phyloP scores from a whole-genome alignment of 768 basidiomycete species.

The Lactifluus pinguis region DNA sequence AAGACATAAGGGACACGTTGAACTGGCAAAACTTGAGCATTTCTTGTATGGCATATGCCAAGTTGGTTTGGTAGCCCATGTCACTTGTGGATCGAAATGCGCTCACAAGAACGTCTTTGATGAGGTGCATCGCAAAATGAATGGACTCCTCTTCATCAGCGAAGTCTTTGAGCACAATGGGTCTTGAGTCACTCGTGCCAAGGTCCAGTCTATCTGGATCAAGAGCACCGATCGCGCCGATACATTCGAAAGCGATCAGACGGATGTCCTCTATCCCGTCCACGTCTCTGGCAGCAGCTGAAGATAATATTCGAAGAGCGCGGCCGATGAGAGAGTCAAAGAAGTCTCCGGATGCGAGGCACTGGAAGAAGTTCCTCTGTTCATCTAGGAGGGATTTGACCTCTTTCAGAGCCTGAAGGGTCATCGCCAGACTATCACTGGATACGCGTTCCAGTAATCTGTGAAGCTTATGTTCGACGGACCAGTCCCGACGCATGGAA shows the following conservation, averaged over 20 bases:
- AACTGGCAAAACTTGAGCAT: conserved; percentile 83
- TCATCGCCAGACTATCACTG: conserved; percentile 76
- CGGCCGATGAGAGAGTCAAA: conserved; percentile 73
- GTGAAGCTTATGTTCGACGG: conserved; percentile 45
- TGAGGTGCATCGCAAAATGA: conserved; percentile 77
- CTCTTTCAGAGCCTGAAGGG: conserved; percentile 65
- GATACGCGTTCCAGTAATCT: conserved; percentile 64
- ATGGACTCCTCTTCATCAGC: conserved; percentile 66
- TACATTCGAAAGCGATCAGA: conserved; percentile 75
- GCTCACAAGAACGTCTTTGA: conserved; percentile 76
- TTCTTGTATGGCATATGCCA: conserved; percentile 90
- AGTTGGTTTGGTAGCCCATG: conserved; percentile 78
- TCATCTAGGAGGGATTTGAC: conserved; percentile 54
- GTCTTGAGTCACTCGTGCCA: conserved; percentile 43
- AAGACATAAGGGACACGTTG: conserved; percentile 58
- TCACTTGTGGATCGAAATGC: conserved; percentile 93
- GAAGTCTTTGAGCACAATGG: conserved; percentile 77
- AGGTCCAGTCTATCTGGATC: conserved; percentile 91
- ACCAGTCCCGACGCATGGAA: conserved; percentile 38
- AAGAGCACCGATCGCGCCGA: conserved; percentile 85
- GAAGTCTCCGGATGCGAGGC: conserved; percentile 71
- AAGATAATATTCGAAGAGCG: conserved; percentile 56
- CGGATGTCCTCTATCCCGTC: conserved; percentile 63
- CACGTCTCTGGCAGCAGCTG: conserved; percentile 67
- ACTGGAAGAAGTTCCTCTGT: conserved; percentile 43